Evolutionary conservation across 176 grass and related monocot species (phyloP), one percentile per base, ranked within the genome.

Genomic region (Musa beccarii): DNA sequence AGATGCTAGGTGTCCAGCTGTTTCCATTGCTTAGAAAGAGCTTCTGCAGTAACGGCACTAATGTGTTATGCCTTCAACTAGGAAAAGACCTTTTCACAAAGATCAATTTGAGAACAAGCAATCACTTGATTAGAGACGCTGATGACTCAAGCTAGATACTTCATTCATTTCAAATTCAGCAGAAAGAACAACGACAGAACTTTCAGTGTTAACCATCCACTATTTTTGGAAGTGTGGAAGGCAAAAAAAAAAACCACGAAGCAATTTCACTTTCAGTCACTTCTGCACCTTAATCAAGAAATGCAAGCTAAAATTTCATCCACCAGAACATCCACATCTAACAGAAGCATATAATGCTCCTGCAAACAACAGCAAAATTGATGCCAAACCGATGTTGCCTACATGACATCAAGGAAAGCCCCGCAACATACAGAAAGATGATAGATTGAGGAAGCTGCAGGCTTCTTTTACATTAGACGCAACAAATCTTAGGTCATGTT

Each of bases 341-440:
- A 67, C 64, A 67, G 64, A 67, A 67, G 64, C 64, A 67, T 29
- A 24, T 10, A 29, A 67, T 29, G 64, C 64, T 67, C 64, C 64
- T 67, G 64, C 14, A 67, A 67, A 34, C 64, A 67, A 67, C 14
- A 29, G 23, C 23, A 67, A 67, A 63, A 21, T 10, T 8, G 26
- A 28, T 67, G 12, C 64, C 64, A 67, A 67, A 15, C 24, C 15
- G 23, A 7, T 67, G 13, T 29, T 34, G 13, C 11, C 64, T 67
- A 67, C 64, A 67, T 67, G 19, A 26, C 22, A 8, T 67, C 11
- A 12, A 25, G 26, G 26, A 67, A 25, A 67, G 17, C 12, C 24
- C 9, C 23, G 25, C 10, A 23, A 29, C 24, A 67, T 1, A 24
- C 28, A 11, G 12, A 66, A 66, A 66, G 63, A 16, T 8, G 11